Percentiles rank a stretch among this genome's conserved stretches.
Conservation (phyloP, 2,329 filamentous ascomycete species). For the Paecilomyces formosus region DNA sequence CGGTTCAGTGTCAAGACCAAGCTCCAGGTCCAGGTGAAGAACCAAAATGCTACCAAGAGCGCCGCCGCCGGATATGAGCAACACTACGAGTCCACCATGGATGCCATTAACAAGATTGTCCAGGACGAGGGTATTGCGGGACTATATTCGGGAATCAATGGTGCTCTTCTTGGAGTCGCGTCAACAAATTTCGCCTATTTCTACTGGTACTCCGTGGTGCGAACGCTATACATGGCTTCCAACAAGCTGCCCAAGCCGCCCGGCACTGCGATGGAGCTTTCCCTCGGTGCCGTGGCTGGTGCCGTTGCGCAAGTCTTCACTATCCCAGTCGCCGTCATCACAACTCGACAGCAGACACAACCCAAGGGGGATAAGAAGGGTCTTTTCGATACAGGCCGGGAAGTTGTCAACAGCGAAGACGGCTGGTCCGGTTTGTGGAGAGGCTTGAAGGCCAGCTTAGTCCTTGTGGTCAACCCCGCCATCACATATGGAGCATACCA, state of each 20-base stretch:
- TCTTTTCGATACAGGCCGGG: slow-evolving; percentile 75
- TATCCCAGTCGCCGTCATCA: slow-evolving; percentile 91
- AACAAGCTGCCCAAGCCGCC: slow-evolving; percentile 55
- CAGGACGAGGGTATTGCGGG: slow-evolving; percentile 72
- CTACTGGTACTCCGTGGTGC: slow-evolving; percentile 93
- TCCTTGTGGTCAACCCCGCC: slow-evolving; percentile 89
- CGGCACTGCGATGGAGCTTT: slow-evolving; percentile 73
- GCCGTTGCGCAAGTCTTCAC: slow-evolving; percentile 92
- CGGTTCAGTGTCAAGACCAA: slow-evolving; percentile 81
- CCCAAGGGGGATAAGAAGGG: slow-evolving; percentile 76
- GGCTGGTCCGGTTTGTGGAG: slow-evolving; percentile 86
- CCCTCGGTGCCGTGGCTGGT: slow-evolving; percentile 77
- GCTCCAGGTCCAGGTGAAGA: slow-evolving; percentile 86
- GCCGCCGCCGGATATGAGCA: slow-evolving; percentile 43
- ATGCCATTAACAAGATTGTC: slow-evolving; percentile 80
- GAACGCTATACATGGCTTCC: slow-evolving; percentile 64
- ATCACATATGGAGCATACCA: slow-evolving; percentile 98
- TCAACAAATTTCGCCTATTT: slow-evolving; percentile 99
- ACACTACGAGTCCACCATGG: slow-evolving; percentile 80
- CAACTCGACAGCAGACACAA: slow-evolving; percentile 92
- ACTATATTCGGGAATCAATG: slow-evolving; percentile 82
- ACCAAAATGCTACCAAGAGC: slow-evolving; percentile 41
- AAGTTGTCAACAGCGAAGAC: slow-evolving; percentile 86
- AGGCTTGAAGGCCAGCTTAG: slow-evolving; percentile 89
- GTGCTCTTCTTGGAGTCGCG: slow-evolving; percentile 81